phyloP scores from a whole-genome alignment of 768 basidiomycete genomes.

The Russula olivacea region DNA sequence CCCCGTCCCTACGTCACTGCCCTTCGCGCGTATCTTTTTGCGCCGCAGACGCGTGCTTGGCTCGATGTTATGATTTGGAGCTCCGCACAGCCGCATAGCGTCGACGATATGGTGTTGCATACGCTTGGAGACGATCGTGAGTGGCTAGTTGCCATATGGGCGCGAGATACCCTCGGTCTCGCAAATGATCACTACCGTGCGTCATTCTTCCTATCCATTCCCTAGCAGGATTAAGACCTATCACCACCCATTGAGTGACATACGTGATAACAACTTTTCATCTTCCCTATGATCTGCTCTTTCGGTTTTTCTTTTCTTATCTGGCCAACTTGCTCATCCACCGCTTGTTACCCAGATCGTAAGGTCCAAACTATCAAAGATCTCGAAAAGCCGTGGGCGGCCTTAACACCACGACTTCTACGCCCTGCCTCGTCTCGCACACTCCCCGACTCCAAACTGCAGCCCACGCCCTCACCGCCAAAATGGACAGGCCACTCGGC shows the following conservation, averaged over 20 bases:
- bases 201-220: conserved; percentile 31
- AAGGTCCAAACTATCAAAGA: conserved; percentile 66
- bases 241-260: conserved; percentile 1
- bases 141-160: conserved; percentile 63
- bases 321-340: conserved; percentile 13
- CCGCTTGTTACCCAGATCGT: conserved; percentile 19
- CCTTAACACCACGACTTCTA: conserved; percentile 27
- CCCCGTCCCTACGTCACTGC: conserved; percentile 61
- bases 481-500: conserved; percentile 35
- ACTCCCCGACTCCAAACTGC: neutral
- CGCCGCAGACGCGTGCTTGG: conserved; percentile 53
- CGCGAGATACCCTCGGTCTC: conserved; percentile 72
- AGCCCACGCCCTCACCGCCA: neutral
- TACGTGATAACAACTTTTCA: conserved; percentile 23
- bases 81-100: conserved; percentile 77
- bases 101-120: conserved; percentile 63
- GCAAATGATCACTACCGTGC: conserved; percentile 54
- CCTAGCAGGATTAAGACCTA: neutral
- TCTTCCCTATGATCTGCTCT: neutral
- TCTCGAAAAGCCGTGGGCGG: conserved; percentile 61
- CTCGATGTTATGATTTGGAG: conserved; percentile 88
- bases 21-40: conserved; percentile 60
- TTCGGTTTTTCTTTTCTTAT: neutral
- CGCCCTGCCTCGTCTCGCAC: neutral
- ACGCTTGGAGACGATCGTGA: conserved; percentile 45